phyloP scores from a whole-genome alignment of 768 basidiomycete genomes.

The Lactifluus subvellereus region DNA sequence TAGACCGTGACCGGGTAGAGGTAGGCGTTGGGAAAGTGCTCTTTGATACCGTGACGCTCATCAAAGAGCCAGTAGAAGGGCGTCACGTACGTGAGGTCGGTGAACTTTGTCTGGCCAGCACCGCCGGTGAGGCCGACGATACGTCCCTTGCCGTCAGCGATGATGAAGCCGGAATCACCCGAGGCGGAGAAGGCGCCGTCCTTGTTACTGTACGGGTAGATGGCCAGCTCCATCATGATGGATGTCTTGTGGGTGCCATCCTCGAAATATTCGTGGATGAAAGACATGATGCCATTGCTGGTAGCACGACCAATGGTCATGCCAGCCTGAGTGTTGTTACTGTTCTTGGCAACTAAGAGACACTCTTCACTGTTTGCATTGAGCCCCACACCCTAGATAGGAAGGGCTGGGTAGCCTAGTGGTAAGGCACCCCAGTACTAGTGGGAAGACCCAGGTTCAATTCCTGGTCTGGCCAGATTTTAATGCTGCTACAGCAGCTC shows the following conservation, averaged over 20 bases:
- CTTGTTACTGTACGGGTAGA: conserved; percentile 18
- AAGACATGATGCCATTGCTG: conserved; percentile 23
- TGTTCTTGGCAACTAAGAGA: conserved; percentile 26
- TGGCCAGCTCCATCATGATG: conserved; percentile 20
- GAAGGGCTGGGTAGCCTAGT: no score
- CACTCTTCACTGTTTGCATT: conserved; percentile 22
- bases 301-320: conserved; percentile 27
- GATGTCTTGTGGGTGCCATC: conserved; percentile 15
- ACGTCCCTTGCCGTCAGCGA: conserved; percentile 19
- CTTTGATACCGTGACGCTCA: neutral
- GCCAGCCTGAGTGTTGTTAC: conserved; percentile 25
- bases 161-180: conserved; percentile 27
- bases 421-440: no score
- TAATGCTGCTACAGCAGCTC: conserved; percentile 6
- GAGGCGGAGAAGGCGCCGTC: conserved; percentile 22
- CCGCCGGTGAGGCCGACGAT: conserved; percentile 25
- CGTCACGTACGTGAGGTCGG: conserved; percentile 13
- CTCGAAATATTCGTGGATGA: conserved; percentile 21
- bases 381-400: neutral
- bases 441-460: no score
- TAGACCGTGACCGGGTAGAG: neutral
- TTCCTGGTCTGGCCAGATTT: no score
- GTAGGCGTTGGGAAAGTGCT: neutral
- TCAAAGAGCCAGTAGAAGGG: neutral
- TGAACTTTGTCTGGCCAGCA: neutral